Base-by-base conservation (phyloP, 2,329 filamentous ascomycete genomes). In the Aspergillus versicolor region DNA sequence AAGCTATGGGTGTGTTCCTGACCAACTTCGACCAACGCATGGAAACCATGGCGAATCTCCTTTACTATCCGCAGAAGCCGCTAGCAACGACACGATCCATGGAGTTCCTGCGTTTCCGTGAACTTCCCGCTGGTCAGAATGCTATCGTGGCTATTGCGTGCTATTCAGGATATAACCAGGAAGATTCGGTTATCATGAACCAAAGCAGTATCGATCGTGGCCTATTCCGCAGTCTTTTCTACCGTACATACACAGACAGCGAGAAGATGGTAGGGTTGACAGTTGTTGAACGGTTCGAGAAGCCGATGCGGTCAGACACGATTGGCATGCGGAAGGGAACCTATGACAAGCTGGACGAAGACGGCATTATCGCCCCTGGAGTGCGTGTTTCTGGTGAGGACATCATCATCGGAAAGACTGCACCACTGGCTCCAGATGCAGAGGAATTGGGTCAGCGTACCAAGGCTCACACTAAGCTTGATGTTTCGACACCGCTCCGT, bases 111-210 rank as follows among this genome's bases (percentile, higher is more conserved):
- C 96, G 96, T 70, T 99, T 99, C 87, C 86, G 94, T 77, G 94
- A 99, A 75, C 81, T 99, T 58, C 94, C 94, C 17, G 94, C 94
- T 15, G 94, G 94, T 3, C 94, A 99, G 74, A 99, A 99, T 70
- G 94, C 94, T 19, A 99, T 99, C 67, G 94, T 99, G 12, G 95
- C 94, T 41, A 99, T 99, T 77, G 88, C 92, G 58, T 95, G 90
- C 74, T 99, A 99, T 78, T 96, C 92, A 54, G 94, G 94, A 59
- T 99, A 99, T 81, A 99, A 99, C 77, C 95, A 99, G 75, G 94
- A 99, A 91, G 94, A 99, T 86, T 99, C 94, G 65, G 93, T 99
- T 65, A 96, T 99, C 69, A 97, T 99, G 94, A 99, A 99, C 76
- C 94, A 99, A 79, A 97, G 92, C 79, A 96, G 92, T 76, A 97